Percentiles rank a stretch among this genome's conserved stretches.
Conservation (phyloP, 768 basidiomycete species). For the Ramaria rubella region DNA sequence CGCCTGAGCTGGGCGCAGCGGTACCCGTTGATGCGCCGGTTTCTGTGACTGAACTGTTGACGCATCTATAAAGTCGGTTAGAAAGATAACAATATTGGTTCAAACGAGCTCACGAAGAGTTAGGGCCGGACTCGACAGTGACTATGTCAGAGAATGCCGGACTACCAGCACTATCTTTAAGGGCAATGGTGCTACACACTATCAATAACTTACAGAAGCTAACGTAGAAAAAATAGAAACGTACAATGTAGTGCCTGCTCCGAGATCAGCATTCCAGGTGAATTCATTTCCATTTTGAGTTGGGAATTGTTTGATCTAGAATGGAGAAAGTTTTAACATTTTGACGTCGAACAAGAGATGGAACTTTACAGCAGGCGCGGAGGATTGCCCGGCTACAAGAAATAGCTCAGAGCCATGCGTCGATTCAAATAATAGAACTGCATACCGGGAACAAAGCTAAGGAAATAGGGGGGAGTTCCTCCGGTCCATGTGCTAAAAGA, state of each 20-base stretch:
- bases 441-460: constrained; percentile 58
- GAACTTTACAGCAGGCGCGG: constrained; percentile 43
- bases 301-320: constrained; percentile 50
- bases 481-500: constrained; percentile 35
- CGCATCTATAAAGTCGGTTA: not conserved
- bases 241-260: constrained; percentile 41
- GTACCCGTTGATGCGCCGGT: not conserved
- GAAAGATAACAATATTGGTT: not conserved
- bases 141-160: constrained; percentile 47
- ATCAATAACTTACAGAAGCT: constrained; percentile 1
- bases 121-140: constrained; percentile 33
- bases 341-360: not conserved
- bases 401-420: not conserved
- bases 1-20: not conserved
- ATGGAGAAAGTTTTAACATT: constrained; percentile 11
- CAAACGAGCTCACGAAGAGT: constrained; percentile 28
- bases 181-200: constrained; percentile 38
- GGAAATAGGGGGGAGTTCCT: constrained; percentile 50
- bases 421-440: not conserved
- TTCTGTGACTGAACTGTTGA: not conserved
- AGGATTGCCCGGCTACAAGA: constrained; percentile 45
- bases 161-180: constrained; percentile 55
- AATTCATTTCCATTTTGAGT: constrained; percentile 33
- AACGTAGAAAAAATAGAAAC: constrained; percentile 15
- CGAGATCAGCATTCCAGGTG: constrained; percentile 54